A percentile compares a stretch with the other conserved stretches of the same genome.
Conservation (phyloP, 73 alveolate genomes). For the Paramecium biaurelia region DNA sequence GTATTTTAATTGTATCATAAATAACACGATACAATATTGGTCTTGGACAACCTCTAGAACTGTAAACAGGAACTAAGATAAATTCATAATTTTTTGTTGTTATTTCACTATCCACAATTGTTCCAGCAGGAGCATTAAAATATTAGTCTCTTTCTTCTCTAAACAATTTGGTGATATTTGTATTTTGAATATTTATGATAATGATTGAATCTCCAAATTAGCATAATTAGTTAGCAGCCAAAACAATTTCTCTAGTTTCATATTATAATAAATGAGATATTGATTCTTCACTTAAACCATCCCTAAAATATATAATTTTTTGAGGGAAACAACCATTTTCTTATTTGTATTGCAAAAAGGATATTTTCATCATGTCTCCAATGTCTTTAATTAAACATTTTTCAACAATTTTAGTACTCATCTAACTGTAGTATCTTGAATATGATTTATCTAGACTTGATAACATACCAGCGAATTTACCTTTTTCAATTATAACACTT, state of each 20-base stretch:
- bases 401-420: neutral
- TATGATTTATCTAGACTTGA: neutral
- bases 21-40: slow-evolving; percentile 24
- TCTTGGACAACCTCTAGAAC: slow-evolving; percentile 15
- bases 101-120: neutral
- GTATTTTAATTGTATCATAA: slow-evolving; percentile 13
- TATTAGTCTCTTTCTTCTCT: neutral
- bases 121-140: slow-evolving; percentile 25
- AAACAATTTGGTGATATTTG: neutral
- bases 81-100: slow-evolving; percentile 3
- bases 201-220: neutral
- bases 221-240: neutral
- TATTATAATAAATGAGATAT: neutral
- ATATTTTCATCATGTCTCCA: neutral
- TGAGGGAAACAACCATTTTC: neutral
- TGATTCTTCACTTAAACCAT: neutral
- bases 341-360: neutral
- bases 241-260: neutral
- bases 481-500: neutral
- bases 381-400: neutral
- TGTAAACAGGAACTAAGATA: slow-evolving; percentile 8
- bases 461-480: neutral
- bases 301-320: neutral
- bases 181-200: neutral
- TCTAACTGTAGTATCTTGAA: neutral